Conservation (phyloP, 1,284 basidiomycete genomes). For the Trichosporon coremiiforme region DNA sequence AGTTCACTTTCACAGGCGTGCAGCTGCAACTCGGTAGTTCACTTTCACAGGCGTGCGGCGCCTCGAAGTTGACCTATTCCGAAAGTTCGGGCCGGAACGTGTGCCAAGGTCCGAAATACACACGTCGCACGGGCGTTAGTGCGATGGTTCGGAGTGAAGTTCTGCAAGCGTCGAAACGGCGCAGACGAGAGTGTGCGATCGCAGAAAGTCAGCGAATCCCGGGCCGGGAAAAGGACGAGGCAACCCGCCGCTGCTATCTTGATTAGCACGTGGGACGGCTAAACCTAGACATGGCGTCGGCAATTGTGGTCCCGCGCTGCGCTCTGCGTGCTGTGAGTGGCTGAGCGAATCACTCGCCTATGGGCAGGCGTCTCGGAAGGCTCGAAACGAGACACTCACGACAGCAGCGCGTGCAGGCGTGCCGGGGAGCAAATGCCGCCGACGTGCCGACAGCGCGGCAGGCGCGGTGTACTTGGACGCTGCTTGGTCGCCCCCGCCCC, state of each 20-base stretch:
- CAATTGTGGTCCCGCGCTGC: background rate
- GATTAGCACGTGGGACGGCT: background rate
- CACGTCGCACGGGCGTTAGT: background rate
- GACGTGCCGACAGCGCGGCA: too few relatives aligned
- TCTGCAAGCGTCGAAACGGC: background rate
- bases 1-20: background rate
- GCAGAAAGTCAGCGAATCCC: background rate
- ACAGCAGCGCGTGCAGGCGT: background rate
- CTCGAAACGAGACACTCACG: background rate
- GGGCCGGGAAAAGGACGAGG: background rate
- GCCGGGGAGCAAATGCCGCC: background rate
- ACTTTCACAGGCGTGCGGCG: background rate
- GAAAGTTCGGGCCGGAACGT: background rate
- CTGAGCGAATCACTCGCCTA: background rate
- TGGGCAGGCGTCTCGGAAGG: too few relatives aligned
- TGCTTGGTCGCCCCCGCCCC: background rate
- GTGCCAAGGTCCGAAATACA: background rate
- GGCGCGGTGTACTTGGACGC: too few relatives aligned
- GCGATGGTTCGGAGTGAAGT: background rate
- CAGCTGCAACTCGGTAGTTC: background rate
- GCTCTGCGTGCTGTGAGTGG: background rate
- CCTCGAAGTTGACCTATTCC: too few relatives aligned
- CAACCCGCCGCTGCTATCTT: background rate
- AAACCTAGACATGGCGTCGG: background rate
- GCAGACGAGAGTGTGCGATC: background rate